phyloP scores from a whole-genome alignment of 2,329 filamentous ascomycete genomes.

The Lasiodiplodia theobromae region DNA sequence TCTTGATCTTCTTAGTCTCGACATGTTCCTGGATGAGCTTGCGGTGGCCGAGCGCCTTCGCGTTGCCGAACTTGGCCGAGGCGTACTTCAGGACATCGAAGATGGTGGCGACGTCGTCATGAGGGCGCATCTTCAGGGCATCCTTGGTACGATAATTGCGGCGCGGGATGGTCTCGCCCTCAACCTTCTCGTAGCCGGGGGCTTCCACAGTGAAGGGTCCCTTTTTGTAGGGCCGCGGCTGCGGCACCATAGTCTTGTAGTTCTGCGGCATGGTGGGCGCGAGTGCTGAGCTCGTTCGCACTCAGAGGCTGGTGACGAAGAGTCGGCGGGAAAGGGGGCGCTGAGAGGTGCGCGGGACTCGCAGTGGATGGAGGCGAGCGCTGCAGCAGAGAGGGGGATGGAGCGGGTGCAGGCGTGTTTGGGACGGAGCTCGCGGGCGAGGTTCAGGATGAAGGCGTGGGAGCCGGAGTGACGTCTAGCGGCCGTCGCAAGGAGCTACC shows the following conservation, averaged over 20 bases:
- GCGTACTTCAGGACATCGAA: slow-evolving; percentile 79
- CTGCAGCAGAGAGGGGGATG: slow-evolving; percentile 3
- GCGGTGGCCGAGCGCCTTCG: slow-evolving; percentile 68
- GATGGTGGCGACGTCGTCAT: slow-evolving; percentile 75
- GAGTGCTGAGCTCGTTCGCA: slow-evolving; percentile 20
- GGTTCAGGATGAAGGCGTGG: slow-evolving; percentile 8
- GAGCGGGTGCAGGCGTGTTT: not conserved
- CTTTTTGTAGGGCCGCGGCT: slow-evolving; percentile 63
- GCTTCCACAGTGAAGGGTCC: slow-evolving; percentile 79
- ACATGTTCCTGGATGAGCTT: slow-evolving; percentile 78
- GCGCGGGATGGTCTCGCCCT: slow-evolving; percentile 85
- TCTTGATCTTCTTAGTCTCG: slow-evolving; percentile 89
- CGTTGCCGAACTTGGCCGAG: slow-evolving; percentile 63
- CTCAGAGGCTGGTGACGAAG: slow-evolving; percentile 18
- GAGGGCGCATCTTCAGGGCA: slow-evolving; percentile 69
- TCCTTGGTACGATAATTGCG: slow-evolving; percentile 76
- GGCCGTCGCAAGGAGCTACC: slow-evolving; percentile 20
- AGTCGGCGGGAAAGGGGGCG: slow-evolving; percentile 1
- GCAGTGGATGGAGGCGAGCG: slow-evolving; percentile 5
- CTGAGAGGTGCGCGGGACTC: not conserved
- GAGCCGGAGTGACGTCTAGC: slow-evolving; percentile 19
- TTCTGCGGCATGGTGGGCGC: slow-evolving; percentile 46
- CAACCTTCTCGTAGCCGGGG: slow-evolving; percentile 69
- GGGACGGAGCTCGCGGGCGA: slow-evolving; percentile 11
- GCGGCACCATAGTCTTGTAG: slow-evolving; percentile 57